Evolutionary conservation across 345 rosid genomes (phyloP), one percentile per base, ranked within the genome.

Genomic region (Heritiera fomes): DNA sequence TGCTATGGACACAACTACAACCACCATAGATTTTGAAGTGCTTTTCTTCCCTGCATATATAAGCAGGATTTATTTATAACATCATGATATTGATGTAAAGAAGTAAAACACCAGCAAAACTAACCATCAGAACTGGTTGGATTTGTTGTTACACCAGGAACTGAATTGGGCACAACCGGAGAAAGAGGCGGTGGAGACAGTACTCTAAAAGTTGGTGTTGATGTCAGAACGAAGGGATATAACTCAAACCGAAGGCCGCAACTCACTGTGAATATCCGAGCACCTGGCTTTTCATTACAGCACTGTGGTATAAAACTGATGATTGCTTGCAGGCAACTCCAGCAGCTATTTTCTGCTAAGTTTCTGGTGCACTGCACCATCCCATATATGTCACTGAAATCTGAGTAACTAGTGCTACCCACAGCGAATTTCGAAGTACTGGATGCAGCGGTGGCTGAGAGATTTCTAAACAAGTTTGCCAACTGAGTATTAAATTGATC

Each of bases 301-400:
- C 28, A 62, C 18, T 14, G 13, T 7, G 79, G 61, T 80, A 84
- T 78, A 64, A 7, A 15, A 11, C 59, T 9, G 28, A 68, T 56
- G 53, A 83, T 80, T 2, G 43, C 32, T 77, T 53, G 78, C 40
- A 88, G 80, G 59, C 91, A 88, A 50, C 15, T 62, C 8, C 3
- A 46, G 65, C 89, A 86, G 47, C 62, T 73, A 7, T 43, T 58
- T 34, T 45, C 82, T 15, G 55, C 30, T 11, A 86, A 52, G 47
- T 83, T 83, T 78, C 76, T 73, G n/a, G 78, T 87, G 77, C 91
- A 86, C 79, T 85, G 88, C 20, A 73, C 81, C 85, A 87, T 70
- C n/a, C 82, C 89, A 66, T 78, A 68, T 52, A 85, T 79, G 14
- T 53, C 17, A 28, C 2, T 8, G 28, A 9, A 76, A 66, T 58